Conservation (phyloP, 768 basidiomycete species). For the Termitomyces sp. region DNA sequence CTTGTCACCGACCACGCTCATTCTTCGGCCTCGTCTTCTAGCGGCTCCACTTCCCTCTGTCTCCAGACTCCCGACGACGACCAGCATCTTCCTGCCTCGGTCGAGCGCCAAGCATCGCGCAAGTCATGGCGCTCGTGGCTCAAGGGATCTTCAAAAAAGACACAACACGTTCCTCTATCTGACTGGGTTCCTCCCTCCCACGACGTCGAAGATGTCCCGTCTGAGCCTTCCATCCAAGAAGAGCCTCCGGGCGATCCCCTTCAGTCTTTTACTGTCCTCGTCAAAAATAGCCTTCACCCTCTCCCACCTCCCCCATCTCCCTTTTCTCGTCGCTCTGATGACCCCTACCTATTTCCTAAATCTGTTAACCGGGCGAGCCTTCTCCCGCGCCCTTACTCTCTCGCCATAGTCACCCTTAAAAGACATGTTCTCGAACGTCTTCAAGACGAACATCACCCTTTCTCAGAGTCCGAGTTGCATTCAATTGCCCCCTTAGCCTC, state of each 20-base stretch:
- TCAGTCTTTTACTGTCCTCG: conserved; percentile 31
- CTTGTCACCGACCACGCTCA: conserved; percentile 31
- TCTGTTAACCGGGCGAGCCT: conserved; percentile 43
- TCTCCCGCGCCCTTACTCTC: conserved; percentile 33
- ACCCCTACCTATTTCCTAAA: conserved; percentile 44
- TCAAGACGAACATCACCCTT: conserved; percentile 23
- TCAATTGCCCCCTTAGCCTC: conserved; percentile 43
- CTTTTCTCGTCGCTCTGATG: conserved; percentile 35
- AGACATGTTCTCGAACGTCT: conserved; percentile 46
- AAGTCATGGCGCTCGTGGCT: conserved; percentile 61
- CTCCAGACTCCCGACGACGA: conserved; percentile 64
- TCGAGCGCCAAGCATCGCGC: conserved; percentile 31
- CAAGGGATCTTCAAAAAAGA: conserved; percentile 16
- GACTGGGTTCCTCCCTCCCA: conserved; percentile 27
- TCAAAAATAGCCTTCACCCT: conserved; percentile 43
- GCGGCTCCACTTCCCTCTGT: conserved; percentile 50
- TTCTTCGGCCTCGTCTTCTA: conserved; percentile 62
- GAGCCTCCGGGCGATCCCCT: conserved; percentile 3
- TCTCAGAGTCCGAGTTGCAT: conserved; percentile 37
- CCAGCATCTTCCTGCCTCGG: conserved; percentile 18
- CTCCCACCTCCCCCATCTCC: conserved; percentile 44
- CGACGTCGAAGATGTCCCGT: conserved; percentile 12
- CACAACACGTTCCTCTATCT: conserved; percentile 12
- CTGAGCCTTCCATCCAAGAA: conserved; percentile 12
- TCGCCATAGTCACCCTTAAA: conserved; percentile 48